Evolutionary conservation across 2,329 filamentous ascomycete genomes (phyloP), one percentile per base, ranked within the genome.

Genomic region (Penicillium frequentans): DNA sequence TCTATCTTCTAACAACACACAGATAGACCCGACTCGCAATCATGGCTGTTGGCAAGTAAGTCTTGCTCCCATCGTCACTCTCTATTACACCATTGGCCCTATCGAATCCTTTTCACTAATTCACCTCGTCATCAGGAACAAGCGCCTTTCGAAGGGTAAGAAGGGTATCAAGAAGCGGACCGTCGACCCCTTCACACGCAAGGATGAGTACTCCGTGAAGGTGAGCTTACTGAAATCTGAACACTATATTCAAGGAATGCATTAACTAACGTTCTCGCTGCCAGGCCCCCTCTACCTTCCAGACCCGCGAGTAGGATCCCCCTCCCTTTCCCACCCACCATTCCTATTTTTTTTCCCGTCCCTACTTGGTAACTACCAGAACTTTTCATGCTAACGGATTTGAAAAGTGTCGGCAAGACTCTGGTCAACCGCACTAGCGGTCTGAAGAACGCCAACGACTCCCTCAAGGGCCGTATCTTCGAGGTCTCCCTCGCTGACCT

Each of bases 151-250:
- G 70, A 99, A 99, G 88, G 95, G 95, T 85, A 99, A 98, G 91
- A 99, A 99, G 89, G 93, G 95, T 82, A 86, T 98, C 80, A 98
- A 98, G 91, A 98, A 99, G 93, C 93, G 93, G 85, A 93, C 93
- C 76, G 84, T 89, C 73, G 95, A 99, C 82, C 93, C 95, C 76
- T 98, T 98, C 86, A 87, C 93, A 76, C 90, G 93, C 79, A 99
- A 99, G 87, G 95, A 98, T 81, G 98, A 96, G 91, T 99, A 93
- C 85, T 90, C 89, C 75, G 88, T 99, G 82, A 98, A 98, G 88
- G 89, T 91, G 76, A 70, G 83, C 60, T 61, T 52, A 11, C 42
- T 42, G 21, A 2, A 42, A 29, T 21, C 24, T n/a, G 23, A 14
- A 11, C 8, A 11, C 31, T 3, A 26, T 14, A 49, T 3, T 21